Base-by-base conservation (phyloP, 495 filamentous ascomycete species). In the Penicillium canescens region DNA sequence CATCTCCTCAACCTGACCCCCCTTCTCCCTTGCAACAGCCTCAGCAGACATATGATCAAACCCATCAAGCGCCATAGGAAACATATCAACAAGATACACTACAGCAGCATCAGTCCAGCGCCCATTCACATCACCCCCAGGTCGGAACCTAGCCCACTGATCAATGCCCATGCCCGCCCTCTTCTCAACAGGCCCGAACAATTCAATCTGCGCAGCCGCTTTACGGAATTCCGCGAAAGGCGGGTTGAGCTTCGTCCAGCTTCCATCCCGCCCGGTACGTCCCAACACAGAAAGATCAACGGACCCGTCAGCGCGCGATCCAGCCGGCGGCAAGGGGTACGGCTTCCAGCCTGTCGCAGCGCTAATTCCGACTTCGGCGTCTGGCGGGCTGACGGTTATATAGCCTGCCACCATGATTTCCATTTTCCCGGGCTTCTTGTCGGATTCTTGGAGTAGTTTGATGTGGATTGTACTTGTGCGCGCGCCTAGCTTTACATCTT, bases 401-500 rank as follows among this genome's bases (percentile, higher is more conserved):
- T 88, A 90, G 26, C 81, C 87, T 3, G 84, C 76, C 7, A 89
- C 78, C 65, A 87, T 86, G 44, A 82, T 78, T 56, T 80, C 76
- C 3, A 64, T 53, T 4, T 52, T 23, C 1, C 50, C 59, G 21
- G 33, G 11, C 3, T 66, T 48, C 47, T 65, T 60, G 18, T 74
- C 62, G 10, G 58, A 55, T 9, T 55, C 31, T 52, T 86, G 84
- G 0, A 71, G 65, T 13, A 95, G 82, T 1, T 81, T 82, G 12
- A 89, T 73, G 65, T 91, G 89, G 11, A 94, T 71, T 5, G 84
- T 82, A 31, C 87, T 87, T 7, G 87, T 81, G 44, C 86, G 81
- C 2, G 82, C 71, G 36, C 91, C 89, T 11, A 89, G 74, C 63
- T 95, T 96, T 34, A 83, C 69, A 54, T 93, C 87, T 45, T 86